Evolutionary conservation across 23 red algal genomes (phyloP).

Genomic region (Chondrus crispus): DNA sequence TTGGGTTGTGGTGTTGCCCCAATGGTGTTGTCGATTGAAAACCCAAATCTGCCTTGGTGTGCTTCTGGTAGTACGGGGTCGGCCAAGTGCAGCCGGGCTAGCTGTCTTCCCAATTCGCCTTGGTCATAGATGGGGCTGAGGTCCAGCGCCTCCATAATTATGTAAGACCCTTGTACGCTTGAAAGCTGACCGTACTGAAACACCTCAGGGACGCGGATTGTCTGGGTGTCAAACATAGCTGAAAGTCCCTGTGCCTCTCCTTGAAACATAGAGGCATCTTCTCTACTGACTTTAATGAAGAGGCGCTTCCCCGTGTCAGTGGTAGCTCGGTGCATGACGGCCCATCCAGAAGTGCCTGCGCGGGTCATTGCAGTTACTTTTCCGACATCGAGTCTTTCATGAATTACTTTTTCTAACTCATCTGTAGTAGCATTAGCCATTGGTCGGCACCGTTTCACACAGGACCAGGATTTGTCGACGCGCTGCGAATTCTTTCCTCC

Average conservation of each 20-base stretch:
- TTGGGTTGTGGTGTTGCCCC: slow-evolving; percentile 89
- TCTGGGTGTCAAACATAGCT: slow-evolving; percentile 74
- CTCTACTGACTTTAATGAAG: slow-evolving; percentile 79
- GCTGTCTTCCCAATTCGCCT: slow-evolving; percentile 52
- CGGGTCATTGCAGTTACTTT: slow-evolving; percentile 37
- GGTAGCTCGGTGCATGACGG: slow-evolving; percentile 43
- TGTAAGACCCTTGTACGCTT: slow-evolving; percentile 60
- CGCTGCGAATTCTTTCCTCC: no score
- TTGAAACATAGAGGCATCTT: slow-evolving; percentile 78
- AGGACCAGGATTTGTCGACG: no score
- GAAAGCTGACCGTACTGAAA: slow-evolving; percentile 60
- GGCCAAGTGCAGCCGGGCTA: slow-evolving; percentile 89
- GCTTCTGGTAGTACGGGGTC: slow-evolving; percentile 47
- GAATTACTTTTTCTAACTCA: slow-evolving; percentile 35
- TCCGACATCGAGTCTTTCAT: slow-evolving; percentile 13
- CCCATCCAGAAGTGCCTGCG: slow-evolving; percentile 69
- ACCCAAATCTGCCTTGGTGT: slow-evolving; percentile 63
- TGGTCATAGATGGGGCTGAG: slow-evolving; percentile 44
- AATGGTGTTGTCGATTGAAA: slow-evolving; percentile 69
- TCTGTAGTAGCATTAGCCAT: slow-evolving; percentile 27
- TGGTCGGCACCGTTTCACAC: no score
- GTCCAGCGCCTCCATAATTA: slow-evolving; percentile 88
- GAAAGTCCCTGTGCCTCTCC: slow-evolving; percentile 81
- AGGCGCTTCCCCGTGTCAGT: slow-evolving; percentile 58
- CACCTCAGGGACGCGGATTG: slow-evolving; percentile 65